phyloP scores from a whole-genome alignment of 495 filamentous ascomycete species.

The Tetracladium marchalianum region DNA sequence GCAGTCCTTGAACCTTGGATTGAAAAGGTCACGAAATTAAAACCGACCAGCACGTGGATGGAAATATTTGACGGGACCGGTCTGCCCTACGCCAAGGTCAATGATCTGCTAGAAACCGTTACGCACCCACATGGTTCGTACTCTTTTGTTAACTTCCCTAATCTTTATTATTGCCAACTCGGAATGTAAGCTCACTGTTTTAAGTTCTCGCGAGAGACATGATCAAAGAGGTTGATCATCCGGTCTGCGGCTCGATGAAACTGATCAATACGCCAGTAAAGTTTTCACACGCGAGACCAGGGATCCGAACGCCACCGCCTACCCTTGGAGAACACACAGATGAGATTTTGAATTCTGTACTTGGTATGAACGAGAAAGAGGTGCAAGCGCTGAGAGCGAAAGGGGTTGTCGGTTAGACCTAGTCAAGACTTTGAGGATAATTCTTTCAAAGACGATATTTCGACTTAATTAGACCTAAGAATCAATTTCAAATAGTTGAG shows the following conservation, averaged over 20 bases:
- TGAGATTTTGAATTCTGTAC: constrained; percentile 54
- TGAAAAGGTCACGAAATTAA: constrained; percentile 56
- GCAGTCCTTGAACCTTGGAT: constrained; percentile 64
- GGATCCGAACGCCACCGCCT: constrained; percentile 68
- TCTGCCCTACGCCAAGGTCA: constrained; percentile 90
- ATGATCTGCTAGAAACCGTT: constrained; percentile 74
- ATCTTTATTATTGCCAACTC: not conserved
- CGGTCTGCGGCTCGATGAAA: constrained; percentile 70
- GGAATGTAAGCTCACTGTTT: not conserved
- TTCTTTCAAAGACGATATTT: no score
- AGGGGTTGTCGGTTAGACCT: constrained; percentile 58
- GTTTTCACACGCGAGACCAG: constrained; percentile 68
- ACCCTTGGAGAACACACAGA: constrained; percentile 84
- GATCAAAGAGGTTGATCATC: constrained; percentile 78
- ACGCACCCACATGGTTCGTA: constrained; percentile 65
- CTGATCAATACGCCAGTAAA: constrained; percentile 88
- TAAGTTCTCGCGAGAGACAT: constrained; percentile 64
- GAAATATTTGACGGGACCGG: constrained; percentile 78
- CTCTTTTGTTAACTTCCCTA: not conserved
- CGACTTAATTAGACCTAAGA: no score
- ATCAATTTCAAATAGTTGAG: no score
- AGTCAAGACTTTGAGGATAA: no score
- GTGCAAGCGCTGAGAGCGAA: constrained; percentile 53
- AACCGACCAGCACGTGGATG: constrained; percentile 85
- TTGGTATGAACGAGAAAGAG: constrained; percentile 50